Base-by-base conservation (phyloP, 148 eudicot species). In the Oxyria digyna region DNA sequence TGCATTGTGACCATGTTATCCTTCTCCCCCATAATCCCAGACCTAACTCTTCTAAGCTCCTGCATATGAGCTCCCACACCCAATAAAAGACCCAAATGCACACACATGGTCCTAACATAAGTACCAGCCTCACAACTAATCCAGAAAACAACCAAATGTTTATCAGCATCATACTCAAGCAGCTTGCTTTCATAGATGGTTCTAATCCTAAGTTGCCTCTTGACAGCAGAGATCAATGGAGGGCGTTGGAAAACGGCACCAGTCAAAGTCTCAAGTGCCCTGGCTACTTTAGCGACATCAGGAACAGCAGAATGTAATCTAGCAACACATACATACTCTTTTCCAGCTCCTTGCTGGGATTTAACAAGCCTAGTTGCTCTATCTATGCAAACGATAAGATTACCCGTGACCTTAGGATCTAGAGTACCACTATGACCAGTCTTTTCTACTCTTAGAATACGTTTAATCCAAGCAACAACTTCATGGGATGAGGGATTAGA, bases 1-100 rank as follows among this genome's bases (percentile, higher is more conserved):
- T 89, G 98, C 98, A 93, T 89, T 0, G 95, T 93, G 41, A 89
- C 91, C 98, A 89, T 93, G 48, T 93, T 93, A 81, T 93, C 89
- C 72, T 87, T 93, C 85, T 93, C 98, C 8, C 98, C 98, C 74
- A 82, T 65, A 46, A 89, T 86, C 27, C 98, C 98, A 0, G 95
- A 86, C 75, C 96, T 31, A 0, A 91, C 97, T 27, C 97, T 67
- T 75, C 97, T 72, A 33, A 92, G 72, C 87, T 93, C 98, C 81
- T 93, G 98, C 98, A 93, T 93, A 81, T 93, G 96, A 0, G 73
- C 91, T 2, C 98, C 98, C 26, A 87, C 96, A 54, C 98, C 96
- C 57, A 93, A 64, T 72, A 93, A 72, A 31, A 93, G 68, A 2
- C 98, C 98, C 81, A 93, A 77, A 85, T 93, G 96, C n/a, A 93